Conservation (phyloP, 139 green algal species). For the Chlamydomonas applanata region DNA sequence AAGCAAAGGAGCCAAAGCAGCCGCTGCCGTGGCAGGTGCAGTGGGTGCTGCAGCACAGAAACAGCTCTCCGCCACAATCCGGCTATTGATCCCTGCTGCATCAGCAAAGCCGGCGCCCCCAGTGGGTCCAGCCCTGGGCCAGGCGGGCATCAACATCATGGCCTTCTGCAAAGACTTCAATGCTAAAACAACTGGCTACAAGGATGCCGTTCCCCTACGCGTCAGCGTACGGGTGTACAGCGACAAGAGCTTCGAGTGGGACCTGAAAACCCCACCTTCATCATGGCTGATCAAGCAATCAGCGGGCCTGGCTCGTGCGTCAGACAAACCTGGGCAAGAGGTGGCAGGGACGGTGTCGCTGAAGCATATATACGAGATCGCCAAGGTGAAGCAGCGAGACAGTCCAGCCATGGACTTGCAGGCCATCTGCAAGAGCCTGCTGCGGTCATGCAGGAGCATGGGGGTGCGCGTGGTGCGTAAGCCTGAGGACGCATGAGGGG, state of each 20-base stretch:
- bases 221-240: slow-evolving; percentile 52
- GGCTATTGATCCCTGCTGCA: slow-evolving; percentile 89
- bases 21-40: not conserved
- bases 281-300: slow-evolving; percentile 88
- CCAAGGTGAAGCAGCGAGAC: slow-evolving; percentile 83
- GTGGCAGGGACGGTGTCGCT: slow-evolving; percentile 71
- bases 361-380: slow-evolving; percentile 95
- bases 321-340: slow-evolving; percentile 77
- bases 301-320: slow-evolving; percentile 61
- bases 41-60: slow-evolving; percentile 17
- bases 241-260: slow-evolving; percentile 91
- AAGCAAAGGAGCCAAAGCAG: not conserved
- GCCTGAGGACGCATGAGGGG: slow-evolving; percentile 57
- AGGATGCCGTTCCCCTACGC: slow-evolving; percentile 54
- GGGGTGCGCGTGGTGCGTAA: slow-evolving; percentile 78
- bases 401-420: slow-evolving; percentile 52
- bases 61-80: slow-evolving; percentile 71
- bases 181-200: slow-evolving; percentile 84
- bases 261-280: slow-evolving; percentile 80
- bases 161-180: slow-evolving; percentile 99
- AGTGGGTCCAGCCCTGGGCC: slow-evolving; percentile 86
- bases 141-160: slow-evolving; percentile 98
- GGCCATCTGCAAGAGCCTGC: slow-evolving; percentile 72
- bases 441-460: slow-evolving; percentile 86
- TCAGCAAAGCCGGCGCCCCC: slow-evolving; percentile 93